A percentile compares a stretch with the other conserved stretches of the same genome.
Evolutionary conservation across 768 basidiomycete genomes (phyloP).

Genomic region (Podaxis sp.): DNA sequence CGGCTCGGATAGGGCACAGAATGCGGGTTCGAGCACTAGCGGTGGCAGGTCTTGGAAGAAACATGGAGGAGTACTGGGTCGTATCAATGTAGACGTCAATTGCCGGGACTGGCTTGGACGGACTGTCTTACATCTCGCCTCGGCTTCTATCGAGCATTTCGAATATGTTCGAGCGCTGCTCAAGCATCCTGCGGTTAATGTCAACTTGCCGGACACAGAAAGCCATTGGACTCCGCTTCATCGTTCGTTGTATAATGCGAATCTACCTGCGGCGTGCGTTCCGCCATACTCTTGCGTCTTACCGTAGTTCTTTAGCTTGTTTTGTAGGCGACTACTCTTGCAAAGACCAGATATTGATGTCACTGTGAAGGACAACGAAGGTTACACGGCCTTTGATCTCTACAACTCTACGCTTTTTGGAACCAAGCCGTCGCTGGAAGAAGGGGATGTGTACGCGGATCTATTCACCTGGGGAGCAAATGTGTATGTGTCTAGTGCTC

Average conservation of each 20-base stretch:
- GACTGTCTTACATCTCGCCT: constrained; percentile 81
- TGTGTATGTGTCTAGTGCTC: constrained; percentile 33
- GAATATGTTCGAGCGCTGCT: constrained; percentile 79
- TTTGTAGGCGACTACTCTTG: constrained; percentile 46
- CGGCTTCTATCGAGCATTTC: constrained; percentile 58
- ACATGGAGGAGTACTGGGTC: constrained; percentile 35
- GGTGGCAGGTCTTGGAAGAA: constrained; percentile 57
- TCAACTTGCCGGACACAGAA: constrained; percentile 80
- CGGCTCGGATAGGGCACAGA: constrained; percentile 32
- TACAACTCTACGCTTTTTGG: constrained; percentile 86
- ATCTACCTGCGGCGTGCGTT: constrained; percentile 64
- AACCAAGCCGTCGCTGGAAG: constrained; percentile 46
- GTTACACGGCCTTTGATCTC: constrained; percentile 87
- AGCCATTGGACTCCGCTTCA: constrained; percentile 92
- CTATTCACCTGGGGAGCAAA: constrained; percentile 89
- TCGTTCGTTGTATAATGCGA: constrained; percentile 77
- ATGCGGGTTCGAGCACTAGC: constrained; percentile 36
- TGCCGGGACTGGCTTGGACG: constrained; percentile 67
- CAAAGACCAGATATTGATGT: constrained; percentile 70
- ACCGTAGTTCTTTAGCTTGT: neutral
- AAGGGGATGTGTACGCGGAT: constrained; percentile 40
- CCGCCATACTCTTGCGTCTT: constrained; percentile 3
- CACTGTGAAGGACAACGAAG: constrained; percentile 76
- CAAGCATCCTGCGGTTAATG: constrained; percentile 67
- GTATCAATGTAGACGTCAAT: constrained; percentile 56